Conservation (phyloP, 495 filamentous ascomycete genomes). For the Lasiosphaeria miniovina region DNA sequence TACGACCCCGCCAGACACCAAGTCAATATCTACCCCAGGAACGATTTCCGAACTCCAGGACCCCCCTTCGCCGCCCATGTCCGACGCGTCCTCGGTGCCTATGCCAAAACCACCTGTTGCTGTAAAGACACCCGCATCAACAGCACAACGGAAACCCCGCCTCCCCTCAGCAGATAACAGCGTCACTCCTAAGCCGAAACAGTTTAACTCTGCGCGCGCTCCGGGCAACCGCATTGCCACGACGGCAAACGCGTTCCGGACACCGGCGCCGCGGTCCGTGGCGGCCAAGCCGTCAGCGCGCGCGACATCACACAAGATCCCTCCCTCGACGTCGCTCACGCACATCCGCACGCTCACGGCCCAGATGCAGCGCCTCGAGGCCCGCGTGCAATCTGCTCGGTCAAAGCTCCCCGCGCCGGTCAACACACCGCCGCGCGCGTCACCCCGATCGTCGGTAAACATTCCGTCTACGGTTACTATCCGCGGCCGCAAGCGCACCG, state of each 20-base stretch:
- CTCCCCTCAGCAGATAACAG: conserved; percentile 49
- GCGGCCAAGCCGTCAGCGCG: conserved; percentile 29
- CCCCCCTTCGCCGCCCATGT: conserved; percentile 65
- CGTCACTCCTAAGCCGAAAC: conserved; percentile 48
- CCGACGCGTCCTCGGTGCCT: conserved; percentile 61
- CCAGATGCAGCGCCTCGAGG: conserved; percentile 94
- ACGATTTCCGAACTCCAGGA: conserved; percentile 44
- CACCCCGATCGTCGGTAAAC: conserved; percentile 61
- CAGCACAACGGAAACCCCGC: conserved; percentile 39
- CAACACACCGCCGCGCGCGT: conserved; percentile 75
- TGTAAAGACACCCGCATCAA: conserved; percentile 25
- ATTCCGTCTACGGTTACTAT: conserved; percentile 77
- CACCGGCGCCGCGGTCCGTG: conserved; percentile 27
- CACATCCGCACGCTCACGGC: conserved; percentile 91
- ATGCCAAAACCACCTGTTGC: conserved; percentile 22
- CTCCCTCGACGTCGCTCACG: conserved; percentile 80
- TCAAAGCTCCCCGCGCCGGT: conserved; percentile 84
- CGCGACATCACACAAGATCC: conserved; percentile 48
- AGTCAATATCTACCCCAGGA: conserved; percentile 49
- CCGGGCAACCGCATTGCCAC: conserved; percentile 33
- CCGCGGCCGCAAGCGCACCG: conserved; percentile 66
- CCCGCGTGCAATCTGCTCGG: conserved; percentile 86
- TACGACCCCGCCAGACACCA: conserved; percentile 65
- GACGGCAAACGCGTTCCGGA: conserved; percentile 30
- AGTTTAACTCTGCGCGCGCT: conserved; percentile 27